Evolutionary conservation across 495 filamentous ascomycete species (phyloP).

Genomic region (Aspergillus sclerotioniger): DNA sequence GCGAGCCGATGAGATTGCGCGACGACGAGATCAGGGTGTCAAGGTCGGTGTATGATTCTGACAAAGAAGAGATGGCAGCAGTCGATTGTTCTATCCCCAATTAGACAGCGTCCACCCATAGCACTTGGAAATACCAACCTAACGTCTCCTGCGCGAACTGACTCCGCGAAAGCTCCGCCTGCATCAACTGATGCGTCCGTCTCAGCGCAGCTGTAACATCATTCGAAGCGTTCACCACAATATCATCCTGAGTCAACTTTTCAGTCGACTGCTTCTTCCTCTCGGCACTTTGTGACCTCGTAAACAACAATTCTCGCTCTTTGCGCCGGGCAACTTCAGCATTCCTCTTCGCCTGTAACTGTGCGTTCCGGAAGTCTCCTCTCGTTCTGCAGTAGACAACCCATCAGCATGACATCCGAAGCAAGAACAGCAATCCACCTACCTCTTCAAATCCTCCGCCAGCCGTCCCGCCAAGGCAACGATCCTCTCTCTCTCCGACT

Average conservation of each 20-base stretch:
- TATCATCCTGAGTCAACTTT: constrained; percentile 62
- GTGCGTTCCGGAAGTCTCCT: constrained; percentile 76
- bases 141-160: constrained; percentile 87
- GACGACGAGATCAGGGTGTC: constrained; percentile 72
- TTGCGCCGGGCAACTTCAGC: constrained; percentile 67
- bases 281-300: constrained; percentile 42
- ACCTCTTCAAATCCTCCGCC: constrained; percentile 67
- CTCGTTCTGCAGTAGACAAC: constrained; percentile 47
- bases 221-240: constrained; percentile 66
- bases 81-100: constrained; percentile 61
- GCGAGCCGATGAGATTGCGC: constrained; percentile 69
- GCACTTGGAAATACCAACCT: constrained; percentile 28
- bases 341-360: constrained; percentile 76
- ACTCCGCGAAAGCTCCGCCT: constrained; percentile 74
- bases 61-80: constrained; percentile 73
- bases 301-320: constrained; percentile 75
- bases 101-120: constrained; percentile 3
- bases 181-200: constrained; percentile 81
- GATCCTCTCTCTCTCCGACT: constrained; percentile 57
- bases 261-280: constrained; percentile 38
- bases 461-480: constrained; percentile 62
- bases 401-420: background rate
- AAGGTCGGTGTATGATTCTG: constrained; percentile 73
- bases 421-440: constrained; percentile 19
- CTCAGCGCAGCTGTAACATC: constrained; percentile 84